Percentiles rank a stretch among this genome's conserved stretches.
phyloP scores from a whole-genome alignment of 2,329 filamentous ascomycete species.

The Fusarium hostae region DNA sequence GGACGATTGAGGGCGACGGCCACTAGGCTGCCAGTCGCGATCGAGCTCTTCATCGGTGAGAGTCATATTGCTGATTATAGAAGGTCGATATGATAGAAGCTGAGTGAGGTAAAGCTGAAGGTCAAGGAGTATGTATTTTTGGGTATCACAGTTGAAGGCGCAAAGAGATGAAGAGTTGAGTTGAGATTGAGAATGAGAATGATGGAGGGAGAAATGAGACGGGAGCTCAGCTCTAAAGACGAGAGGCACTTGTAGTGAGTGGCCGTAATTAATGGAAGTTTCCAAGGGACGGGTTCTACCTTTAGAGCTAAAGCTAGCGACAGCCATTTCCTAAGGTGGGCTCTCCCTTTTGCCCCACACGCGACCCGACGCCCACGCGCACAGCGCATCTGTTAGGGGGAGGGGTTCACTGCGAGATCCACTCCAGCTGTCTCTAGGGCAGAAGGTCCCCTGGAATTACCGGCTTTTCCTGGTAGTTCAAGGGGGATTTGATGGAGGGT shows the following conservation, averaged over 20 bases:
- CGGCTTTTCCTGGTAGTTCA: slow-evolving; percentile 1
- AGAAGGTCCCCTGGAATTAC: slow-evolving; percentile 33
- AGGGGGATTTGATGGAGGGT: background rate
- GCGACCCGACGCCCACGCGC: slow-evolving; percentile 10
- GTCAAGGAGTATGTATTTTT: background rate
- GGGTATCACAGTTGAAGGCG: slow-evolving; percentile 10
- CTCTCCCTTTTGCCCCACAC: slow-evolving; percentile 28
- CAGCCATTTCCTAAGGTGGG: background rate
- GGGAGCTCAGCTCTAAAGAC: slow-evolving; percentile 20
- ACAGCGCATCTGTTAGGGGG: slow-evolving; percentile 24
- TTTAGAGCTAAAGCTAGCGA: slow-evolving; percentile 19
- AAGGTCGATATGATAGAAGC: background rate
- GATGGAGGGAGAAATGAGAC: background rate
- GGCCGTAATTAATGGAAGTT: slow-evolving; percentile 33
- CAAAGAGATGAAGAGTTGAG: background rate
- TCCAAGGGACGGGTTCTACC: slow-evolving; percentile 30
- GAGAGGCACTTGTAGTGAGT: slow-evolving; percentile 6
- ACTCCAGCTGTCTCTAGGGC: slow-evolving; percentile 20
- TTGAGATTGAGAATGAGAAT: background rate
- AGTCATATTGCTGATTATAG: slow-evolving; percentile 38
- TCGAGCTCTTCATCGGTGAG: slow-evolving; percentile 76
- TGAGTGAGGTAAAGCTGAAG: background rate
- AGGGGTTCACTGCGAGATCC: slow-evolving; percentile 5
- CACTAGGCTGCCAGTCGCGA: slow-evolving; percentile 82
- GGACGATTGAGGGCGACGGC: slow-evolving; percentile 84